Conservation (phyloP, 1,139 yeast species). For the Lodderomyces pseudojiufengensis region DNA sequence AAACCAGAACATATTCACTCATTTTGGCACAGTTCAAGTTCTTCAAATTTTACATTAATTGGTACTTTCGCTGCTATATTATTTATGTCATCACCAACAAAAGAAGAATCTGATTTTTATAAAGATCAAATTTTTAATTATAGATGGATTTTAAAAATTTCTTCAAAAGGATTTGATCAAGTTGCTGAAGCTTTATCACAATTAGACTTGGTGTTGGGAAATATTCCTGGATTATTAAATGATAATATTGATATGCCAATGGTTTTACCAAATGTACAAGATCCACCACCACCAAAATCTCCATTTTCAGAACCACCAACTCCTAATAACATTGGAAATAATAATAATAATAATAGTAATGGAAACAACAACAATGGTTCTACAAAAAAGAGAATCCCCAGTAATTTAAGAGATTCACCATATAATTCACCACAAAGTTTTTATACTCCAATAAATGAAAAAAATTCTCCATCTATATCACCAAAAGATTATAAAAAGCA, state of each 20-base stretch:
- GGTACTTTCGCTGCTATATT: conserved; percentile 84
- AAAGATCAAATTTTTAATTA: conserved; percentile 70
- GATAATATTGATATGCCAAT: conserved; percentile 43
- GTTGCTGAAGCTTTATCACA: conserved; percentile 66
- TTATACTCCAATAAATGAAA: conserved; percentile 13
- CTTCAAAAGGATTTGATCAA: conserved; percentile 72
- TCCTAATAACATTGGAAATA: conserved; percentile 3
- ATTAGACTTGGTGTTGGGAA: conserved; percentile 61
- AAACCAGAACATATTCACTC: conserved; percentile 80
- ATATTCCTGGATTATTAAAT: conserved; percentile 62
- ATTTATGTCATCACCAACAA: conserved; percentile 55
- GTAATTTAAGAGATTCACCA: conserved; percentile 16
- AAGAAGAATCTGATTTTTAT: conserved; percentile 62
- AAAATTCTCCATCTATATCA: conserved; percentile 3
- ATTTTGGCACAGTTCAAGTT: conserved; percentile 83
- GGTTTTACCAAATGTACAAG: conserved; percentile 34
- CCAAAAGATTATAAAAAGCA: conserved; percentile 4
- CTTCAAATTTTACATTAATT: conserved; percentile 72
- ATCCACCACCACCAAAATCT: conserved; percentile 7
- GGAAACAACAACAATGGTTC: conserved; percentile 1
- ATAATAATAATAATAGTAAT: neutral
- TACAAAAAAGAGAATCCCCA: conserved; percentile 8
- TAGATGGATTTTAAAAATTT: conserved; percentile 67
- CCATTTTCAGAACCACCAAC: conserved; percentile 4
- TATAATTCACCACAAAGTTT: conserved; percentile 23